Conservation (phyloP, 148 eudicot species). For the Rhododendron vialii region DNA sequence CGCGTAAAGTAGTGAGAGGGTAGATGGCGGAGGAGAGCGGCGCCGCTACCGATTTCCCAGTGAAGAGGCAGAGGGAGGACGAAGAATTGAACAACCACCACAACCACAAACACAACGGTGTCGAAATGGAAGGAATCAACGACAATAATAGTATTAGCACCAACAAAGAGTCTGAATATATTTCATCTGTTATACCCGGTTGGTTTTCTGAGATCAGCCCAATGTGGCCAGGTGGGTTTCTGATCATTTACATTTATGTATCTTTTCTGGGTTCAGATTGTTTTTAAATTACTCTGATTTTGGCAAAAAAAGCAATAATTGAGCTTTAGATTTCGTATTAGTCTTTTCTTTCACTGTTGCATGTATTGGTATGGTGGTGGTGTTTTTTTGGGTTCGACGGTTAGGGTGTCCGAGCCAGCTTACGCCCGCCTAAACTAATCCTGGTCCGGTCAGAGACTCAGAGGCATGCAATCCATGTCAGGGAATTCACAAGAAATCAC, state of each 20-base stretch:
- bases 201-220: constrained; percentile 99
- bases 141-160: not conserved
- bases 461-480: too few relatives aligned
- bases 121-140: constrained; percentile 18
- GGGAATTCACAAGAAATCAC: not conserved
- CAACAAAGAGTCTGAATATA: constrained; percentile 11
- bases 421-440: too few relatives aligned
- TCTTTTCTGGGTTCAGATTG: not conserved
- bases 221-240: constrained; percentile 90
- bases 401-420: too few relatives aligned
- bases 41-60: constrained; percentile 35
- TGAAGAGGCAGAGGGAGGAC: constrained; percentile 43
- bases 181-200: constrained; percentile 77
- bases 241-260: not conserved
- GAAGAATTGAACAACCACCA: constrained; percentile 21
- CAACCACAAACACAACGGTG: constrained; percentile 17
- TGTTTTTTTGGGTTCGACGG: not conserved
- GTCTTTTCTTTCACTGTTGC: not conserved
- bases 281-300: not conserved
- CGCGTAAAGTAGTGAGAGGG: not conserved
- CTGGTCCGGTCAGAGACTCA: too few relatives aligned
- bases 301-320: not conserved
- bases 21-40: constrained; percentile 38
- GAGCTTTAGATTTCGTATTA: not conserved
- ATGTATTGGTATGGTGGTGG: not conserved